Percentiles rank a stretch among this genome's conserved stretches.
Conservation (phyloP, 2,329 filamentous ascomycete species). For the Cercospora canescens region DNA sequence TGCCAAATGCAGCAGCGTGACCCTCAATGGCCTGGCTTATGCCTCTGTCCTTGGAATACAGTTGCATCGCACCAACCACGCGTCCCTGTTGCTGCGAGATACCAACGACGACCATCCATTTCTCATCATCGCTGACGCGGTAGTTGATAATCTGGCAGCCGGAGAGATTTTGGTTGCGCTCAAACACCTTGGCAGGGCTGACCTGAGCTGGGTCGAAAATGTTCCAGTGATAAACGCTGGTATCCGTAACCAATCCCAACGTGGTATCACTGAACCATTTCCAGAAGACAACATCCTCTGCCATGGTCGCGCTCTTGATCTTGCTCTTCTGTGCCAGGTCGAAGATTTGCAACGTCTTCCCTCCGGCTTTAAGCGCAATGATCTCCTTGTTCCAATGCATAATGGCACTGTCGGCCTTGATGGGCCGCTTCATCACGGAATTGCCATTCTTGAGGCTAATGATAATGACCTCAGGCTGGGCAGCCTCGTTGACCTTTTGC, state of each 20-base stretch:
- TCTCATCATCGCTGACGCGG: slow-evolving; percentile 89
- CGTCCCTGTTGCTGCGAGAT: slow-evolving; percentile 92
- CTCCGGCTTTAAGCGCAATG: slow-evolving; percentile 94
- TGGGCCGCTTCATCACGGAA: slow-evolving; percentile 89
- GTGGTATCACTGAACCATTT: slow-evolving; percentile 95
- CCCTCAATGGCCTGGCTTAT: slow-evolving; percentile 98
- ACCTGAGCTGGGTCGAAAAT: slow-evolving; percentile 82
- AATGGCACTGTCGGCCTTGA: slow-evolving; percentile 99
- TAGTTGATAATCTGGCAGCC: slow-evolving; percentile 99
- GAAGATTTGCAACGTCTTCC: slow-evolving; percentile 94
- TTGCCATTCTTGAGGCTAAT: slow-evolving; percentile 97
- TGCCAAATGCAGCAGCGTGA: slow-evolving; percentile 92
- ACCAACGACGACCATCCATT: slow-evolving; percentile 97
- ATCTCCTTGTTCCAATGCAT: slow-evolving; percentile 98
- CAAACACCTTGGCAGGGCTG: slow-evolving; percentile 85
- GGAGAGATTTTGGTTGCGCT: slow-evolving; percentile 85
- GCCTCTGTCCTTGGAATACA: slow-evolving; percentile 92
- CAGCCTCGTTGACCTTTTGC: slow-evolving; percentile 83
- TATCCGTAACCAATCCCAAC: slow-evolving; percentile 87
- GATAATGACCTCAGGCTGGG: slow-evolving; percentile 92
- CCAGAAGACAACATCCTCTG: slow-evolving; percentile 98
- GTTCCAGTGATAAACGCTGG: slow-evolving; percentile 95
- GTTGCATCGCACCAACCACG: slow-evolving; percentile 93
- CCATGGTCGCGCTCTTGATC: slow-evolving; percentile 95
- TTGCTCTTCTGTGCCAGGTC: slow-evolving; percentile 91